Conservation (phyloP, 257 asterid species). For the Hygrophila difformis region DNA sequence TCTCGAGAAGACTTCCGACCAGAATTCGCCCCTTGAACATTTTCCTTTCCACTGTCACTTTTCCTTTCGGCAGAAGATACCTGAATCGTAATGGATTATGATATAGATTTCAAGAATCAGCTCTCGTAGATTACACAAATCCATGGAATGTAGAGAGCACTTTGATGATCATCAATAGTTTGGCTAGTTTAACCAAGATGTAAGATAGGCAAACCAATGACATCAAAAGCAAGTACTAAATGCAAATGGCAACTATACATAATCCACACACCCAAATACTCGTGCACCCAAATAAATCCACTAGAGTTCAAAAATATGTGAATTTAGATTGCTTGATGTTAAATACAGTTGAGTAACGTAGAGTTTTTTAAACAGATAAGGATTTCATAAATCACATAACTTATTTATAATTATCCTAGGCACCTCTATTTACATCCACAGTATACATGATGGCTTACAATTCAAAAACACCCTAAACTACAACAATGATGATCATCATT, state of each 20-base stretch:
- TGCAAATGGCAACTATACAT: conserved; percentile 1
- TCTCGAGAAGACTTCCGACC: conserved; percentile 47
- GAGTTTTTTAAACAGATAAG: neutral
- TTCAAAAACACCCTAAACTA: no score
- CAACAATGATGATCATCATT: no score
- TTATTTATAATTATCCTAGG: no score
- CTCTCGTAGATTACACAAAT: conserved; percentile 6
- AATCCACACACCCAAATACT: no score
- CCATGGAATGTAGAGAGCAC: conserved; percentile 5
- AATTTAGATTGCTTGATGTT: no score
- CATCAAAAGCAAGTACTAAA: conserved; percentile 6
- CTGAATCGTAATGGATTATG: conserved; percentile 35
- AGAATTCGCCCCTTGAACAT: conserved; percentile 44
- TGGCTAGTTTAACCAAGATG: conserved; percentile 7
- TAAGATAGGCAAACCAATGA: conserved; percentile 1
- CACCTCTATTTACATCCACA: no score
- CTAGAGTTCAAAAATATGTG: no score
- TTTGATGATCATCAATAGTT: conserved; percentile 5
- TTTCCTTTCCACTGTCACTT: conserved; percentile 57
- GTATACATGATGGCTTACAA: no score
- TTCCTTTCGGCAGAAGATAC: conserved; percentile 76
- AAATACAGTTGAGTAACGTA: conserved; percentile 3
- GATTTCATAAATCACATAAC: conserved; percentile 14
- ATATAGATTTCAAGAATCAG: conserved; percentile 1
- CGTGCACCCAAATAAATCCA: no score